These are phyloP conservation scores for Albugo candida DNA, from an alignment of 352 stramenopile genomes.

Conservation along the genomic window DNA sequence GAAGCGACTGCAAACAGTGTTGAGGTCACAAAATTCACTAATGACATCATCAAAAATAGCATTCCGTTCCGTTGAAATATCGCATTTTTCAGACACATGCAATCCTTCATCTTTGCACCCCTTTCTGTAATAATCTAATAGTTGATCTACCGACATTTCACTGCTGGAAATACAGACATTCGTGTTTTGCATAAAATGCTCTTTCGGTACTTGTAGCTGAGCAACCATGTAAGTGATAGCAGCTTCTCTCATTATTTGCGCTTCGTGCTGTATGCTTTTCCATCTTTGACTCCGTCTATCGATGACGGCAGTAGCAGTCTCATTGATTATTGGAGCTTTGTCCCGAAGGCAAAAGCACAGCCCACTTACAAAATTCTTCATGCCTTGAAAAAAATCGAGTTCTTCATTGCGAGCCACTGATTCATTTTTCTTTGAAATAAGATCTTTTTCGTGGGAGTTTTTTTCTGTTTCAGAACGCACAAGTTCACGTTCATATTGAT, in stretches of 20 bases:
- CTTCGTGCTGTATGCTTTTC: conserved; percentile 6
- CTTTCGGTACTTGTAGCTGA: neutral
- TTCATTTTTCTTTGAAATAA: conserved; percentile 25
- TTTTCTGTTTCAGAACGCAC: conserved; percentile 29
- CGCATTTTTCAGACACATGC: conserved; percentile 3
- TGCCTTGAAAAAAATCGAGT: conserved; percentile 58
- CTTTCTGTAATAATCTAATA: neutral
- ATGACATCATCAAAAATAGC: conserved; percentile 31
- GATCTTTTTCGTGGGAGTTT: conserved; percentile 18
- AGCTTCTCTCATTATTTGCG: too few relatives aligned
- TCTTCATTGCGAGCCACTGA: conserved; percentile 32
- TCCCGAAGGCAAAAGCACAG: conserved; percentile 57
- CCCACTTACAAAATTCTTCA: conserved; percentile 54
- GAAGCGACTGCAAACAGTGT: conserved; percentile 35
- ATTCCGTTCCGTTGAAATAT: too few relatives aligned
- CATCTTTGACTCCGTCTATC: neutral
- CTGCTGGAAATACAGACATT: conserved; percentile 11
- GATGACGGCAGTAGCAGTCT: too few relatives aligned
- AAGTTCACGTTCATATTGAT: conserved; percentile 27
- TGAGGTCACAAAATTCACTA: conserved; percentile 44
- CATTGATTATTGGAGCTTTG: conserved; percentile 28
- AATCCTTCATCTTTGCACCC: conserved; percentile 3
- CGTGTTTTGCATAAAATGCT: conserved; percentile 3
- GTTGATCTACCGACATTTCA: neutral
- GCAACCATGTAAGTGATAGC: neutral